Base-by-base conservation (phyloP, 2,329 filamentous ascomycete species). In the Aspergillus pseudonomiae region DNA sequence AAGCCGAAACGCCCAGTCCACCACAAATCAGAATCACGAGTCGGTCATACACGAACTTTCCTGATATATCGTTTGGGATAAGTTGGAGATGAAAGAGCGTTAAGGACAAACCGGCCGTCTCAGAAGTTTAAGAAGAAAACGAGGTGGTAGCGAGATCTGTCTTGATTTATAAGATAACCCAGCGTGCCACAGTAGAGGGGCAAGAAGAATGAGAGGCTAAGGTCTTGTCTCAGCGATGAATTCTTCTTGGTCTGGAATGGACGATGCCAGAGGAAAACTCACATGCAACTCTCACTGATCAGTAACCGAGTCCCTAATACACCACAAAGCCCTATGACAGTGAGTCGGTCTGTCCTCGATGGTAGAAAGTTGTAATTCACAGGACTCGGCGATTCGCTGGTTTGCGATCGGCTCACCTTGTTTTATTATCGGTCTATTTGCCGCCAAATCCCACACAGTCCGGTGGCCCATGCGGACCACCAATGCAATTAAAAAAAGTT, bases 401-500 rank as follows among this genome's bases (percentile, higher is more conserved):
- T 65, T 66, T 70, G 67, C 67, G 66, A 70, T 66, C 62, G 67
- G 63, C 61, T 63, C 65, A 57, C 63, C 19, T 63, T 50, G 55
- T 64, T 69, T 67, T 66, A 70, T 67, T 67, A 70, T 70, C 68
- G 64, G 65, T 52, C 63, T 54, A 59, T 65, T 68, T 64, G 68
- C 70, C 67, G 65, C 70, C 68, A 64, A 67, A 77, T 77, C 71
- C 70, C 74, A 75, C 71, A 62, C 64, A 66, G 45, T 77, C 67
- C 71, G 71, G 74, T 36, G 56, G 65, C 32, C 67, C 24, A 39
- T 41, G 26, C 41, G 45, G 57, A 66, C 75, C 74, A 74, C 30
- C 50, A 52, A 50, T 64, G 76, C 73, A 77, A 68, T 69, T 66
- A 63, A 73, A 77, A 78, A 78, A 78, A 77, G 73, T 76, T 74